These are phyloP conservation scores for Noccaea bulbosa DNA, from an alignment of 345 rosid species.

Conservation along the genomic window DNA sequence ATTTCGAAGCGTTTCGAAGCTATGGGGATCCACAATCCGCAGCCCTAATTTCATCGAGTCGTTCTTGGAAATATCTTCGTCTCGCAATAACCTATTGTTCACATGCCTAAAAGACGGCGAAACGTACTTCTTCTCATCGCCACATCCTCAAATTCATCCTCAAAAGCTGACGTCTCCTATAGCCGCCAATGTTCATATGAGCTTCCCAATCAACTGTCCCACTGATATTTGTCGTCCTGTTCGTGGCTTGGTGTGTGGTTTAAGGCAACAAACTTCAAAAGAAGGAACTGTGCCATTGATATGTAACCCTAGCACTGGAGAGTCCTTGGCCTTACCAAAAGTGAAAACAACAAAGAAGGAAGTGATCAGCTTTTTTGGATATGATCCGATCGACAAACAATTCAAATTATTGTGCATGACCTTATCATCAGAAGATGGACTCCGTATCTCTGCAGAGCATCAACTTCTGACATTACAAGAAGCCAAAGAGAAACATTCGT, in stretches of 20 bases:
- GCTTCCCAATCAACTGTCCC: not conserved
- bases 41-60: not conserved
- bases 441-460: not conserved
- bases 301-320: slow-evolving; percentile 38
- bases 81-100: slow-evolving; percentile 15
- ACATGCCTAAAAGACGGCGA: not conserved
- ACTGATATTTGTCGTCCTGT: not conserved
- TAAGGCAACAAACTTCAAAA: not conserved
- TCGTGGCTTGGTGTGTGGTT: slow-evolving; percentile 17
- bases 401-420: slow-evolving; percentile 23
- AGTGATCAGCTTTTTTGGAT: not conserved
- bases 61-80: not conserved
- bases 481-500: not conserved
- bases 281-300: not conserved
- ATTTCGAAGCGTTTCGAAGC: slow-evolving; percentile 23
- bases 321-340: not conserved
- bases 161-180: not conserved
- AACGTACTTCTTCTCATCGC: slow-evolving; percentile 15
- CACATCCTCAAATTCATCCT: not conserved
- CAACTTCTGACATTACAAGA: slow-evolving; percentile 23
- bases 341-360: slow-evolving; percentile 9
- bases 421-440: not conserved
- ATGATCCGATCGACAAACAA: slow-evolving; percentile 8
- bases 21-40: not conserved
- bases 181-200: not conserved